Evolutionary conservation across 768 basidiomycete species (phyloP).

Genomic region (Chiua virens): DNA sequence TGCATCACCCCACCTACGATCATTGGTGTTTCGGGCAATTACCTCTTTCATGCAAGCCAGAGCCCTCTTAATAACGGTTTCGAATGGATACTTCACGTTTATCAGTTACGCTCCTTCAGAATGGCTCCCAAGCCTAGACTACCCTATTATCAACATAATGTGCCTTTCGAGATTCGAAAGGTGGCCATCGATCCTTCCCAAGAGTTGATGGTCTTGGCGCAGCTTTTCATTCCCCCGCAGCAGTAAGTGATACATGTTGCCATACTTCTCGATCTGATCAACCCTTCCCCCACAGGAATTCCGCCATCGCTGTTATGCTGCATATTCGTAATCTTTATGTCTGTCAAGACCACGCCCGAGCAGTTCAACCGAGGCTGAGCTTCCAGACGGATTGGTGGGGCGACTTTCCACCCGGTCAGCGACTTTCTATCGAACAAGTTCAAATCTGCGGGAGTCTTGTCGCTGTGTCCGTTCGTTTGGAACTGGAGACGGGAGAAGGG

Average conservation of each 20-base stretch:
- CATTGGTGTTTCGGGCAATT: conserved; percentile 31
- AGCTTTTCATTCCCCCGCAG: conserved; percentile 31
- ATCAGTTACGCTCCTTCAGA: conserved; percentile 35
- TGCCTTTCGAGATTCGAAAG: conserved; percentile 34
- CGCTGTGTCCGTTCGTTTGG: conserved; percentile 29
- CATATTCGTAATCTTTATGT: conserved; percentile 56
- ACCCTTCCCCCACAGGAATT: conserved; percentile 18
- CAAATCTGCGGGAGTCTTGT: conserved; percentile 28
- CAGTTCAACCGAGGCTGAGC: conserved; percentile 29
- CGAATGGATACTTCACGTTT: conserved; percentile 33
- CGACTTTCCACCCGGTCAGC: conserved; percentile 30
- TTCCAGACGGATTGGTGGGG: conserved; percentile 38
- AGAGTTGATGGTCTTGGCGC: conserved; percentile 31
- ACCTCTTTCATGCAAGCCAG: conserved; percentile 35
- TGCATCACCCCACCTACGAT: conserved; percentile 33
- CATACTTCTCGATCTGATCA: not conserved
- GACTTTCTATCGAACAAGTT: conserved; percentile 29
- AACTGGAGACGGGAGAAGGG: conserved; percentile 33
- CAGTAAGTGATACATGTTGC: conserved; percentile 12
- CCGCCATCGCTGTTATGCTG: conserved; percentile 30
- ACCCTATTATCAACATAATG: conserved; percentile 32
- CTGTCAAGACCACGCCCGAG: conserved; percentile 54
- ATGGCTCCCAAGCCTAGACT: conserved; percentile 22
- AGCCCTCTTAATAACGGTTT: conserved; percentile 31
- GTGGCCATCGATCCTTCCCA: conserved; percentile 33